These are phyloP conservation scores for Candida smagusa DNA, from an alignment of 1,139 yeast species.

Conservation along the genomic window DNA sequence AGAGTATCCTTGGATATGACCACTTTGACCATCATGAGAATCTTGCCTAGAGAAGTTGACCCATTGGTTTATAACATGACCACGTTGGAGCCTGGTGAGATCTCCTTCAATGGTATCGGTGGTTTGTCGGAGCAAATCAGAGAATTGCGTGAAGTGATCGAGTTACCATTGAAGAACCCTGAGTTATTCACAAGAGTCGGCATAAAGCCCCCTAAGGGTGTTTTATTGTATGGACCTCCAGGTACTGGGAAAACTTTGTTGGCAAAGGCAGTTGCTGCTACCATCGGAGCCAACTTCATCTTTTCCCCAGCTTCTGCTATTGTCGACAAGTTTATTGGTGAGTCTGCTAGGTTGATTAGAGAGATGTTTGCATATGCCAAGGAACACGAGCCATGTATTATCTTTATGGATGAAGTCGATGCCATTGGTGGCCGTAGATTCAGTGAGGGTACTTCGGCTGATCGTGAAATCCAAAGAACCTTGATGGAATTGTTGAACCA, in stretches of 20 bases:
- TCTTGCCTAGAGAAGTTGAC: slow-evolving; percentile 96
- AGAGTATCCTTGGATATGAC: slow-evolving; percentile 98
- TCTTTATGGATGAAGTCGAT: slow-evolving; percentile 98
- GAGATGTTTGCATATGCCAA: slow-evolving; percentile 99
- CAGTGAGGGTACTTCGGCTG: slow-evolving; percentile 98
- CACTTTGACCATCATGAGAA: slow-evolving; percentile 95
- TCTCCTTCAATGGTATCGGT: slow-evolving; percentile 94
- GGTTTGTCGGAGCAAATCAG: slow-evolving; percentile 95
- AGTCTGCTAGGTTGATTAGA: slow-evolving; percentile 92
- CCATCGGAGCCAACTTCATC: slow-evolving; percentile 96
- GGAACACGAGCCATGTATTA: slow-evolving; percentile 98
- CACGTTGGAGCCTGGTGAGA: slow-evolving; percentile 93
- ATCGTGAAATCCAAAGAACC: slow-evolving; percentile 98
- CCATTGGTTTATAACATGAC: slow-evolving; percentile 99
- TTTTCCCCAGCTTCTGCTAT: slow-evolving; percentile 98
- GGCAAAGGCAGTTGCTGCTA: slow-evolving; percentile 98
- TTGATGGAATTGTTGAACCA: slow-evolving; percentile 96
- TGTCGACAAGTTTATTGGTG: slow-evolving; percentile 98
- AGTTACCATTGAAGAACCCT: slow-evolving; percentile 94
- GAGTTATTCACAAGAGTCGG: slow-evolving; percentile 95
- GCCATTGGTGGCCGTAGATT: slow-evolving; percentile 99
- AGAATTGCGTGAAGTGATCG: slow-evolving; percentile 96
- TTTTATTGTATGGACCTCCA: slow-evolving; percentile 96
- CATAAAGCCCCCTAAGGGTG: slow-evolving; percentile 98
- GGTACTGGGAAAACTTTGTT: slow-evolving; percentile 96